phyloP scores from a whole-genome alignment of 495 filamentous ascomycete species.

The Penicillium pancosmium region DNA sequence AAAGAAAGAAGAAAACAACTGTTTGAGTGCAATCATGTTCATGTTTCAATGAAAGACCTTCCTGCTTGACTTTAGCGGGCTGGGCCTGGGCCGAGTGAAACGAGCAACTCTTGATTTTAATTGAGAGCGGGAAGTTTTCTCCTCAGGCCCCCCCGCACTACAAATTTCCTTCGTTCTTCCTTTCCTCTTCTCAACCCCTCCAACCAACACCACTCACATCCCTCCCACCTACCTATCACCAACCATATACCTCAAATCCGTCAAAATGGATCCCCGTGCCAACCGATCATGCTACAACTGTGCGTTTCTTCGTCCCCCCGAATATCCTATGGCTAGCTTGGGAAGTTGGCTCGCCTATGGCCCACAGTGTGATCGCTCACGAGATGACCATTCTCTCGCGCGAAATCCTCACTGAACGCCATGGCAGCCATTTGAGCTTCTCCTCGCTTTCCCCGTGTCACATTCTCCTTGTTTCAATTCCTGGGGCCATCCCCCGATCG shows the following conservation, averaged over 20 bases:
- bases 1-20: too few relatives aligned
- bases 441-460: not conserved
- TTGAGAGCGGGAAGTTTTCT: slow-evolving; percentile 30
- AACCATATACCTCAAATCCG: slow-evolving; percentile 6
- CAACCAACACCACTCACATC: slow-evolving; percentile 19
- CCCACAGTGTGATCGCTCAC: not conserved
- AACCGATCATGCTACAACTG: slow-evolving; percentile 78
- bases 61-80: not conserved
- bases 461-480: not conserved
- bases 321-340: not conserved
- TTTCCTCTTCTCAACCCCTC: slow-evolving; percentile 16
- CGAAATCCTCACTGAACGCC: not conserved
- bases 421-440: not conserved
- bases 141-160: slow-evolving; percentile 36
- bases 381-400: not conserved
- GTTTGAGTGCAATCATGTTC: too few relatives aligned
- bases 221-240: slow-evolving; percentile 6
- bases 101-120: not conserved
- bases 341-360: not conserved
- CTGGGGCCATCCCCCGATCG: not conserved
- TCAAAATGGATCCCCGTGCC: slow-evolving; percentile 52
- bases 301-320: slow-evolving; percentile 47
- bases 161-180: slow-evolving; percentile 34
- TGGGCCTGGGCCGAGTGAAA: slow-evolving; percentile 1
- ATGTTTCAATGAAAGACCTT: too few relatives aligned